Evolutionary conservation across 1,139 yeast genomes (phyloP), one percentile per base, ranked within the genome.

Genomic region (Suhomyces atakaporum): DNA sequence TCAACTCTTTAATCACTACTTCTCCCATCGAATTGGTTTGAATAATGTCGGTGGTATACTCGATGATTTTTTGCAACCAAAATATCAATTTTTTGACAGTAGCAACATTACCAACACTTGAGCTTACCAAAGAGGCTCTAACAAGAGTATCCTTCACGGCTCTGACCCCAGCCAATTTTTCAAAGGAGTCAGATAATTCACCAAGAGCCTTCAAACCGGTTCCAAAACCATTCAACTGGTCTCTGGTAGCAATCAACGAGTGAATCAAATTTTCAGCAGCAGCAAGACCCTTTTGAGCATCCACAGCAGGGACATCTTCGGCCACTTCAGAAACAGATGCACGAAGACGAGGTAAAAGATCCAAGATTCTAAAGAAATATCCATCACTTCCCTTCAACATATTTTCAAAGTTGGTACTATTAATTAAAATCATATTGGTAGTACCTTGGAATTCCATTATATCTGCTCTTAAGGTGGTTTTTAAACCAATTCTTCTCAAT

Each of bases 331-430:
- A 61, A 12, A 81, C 80, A 2, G 87, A 68, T 20, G 81, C 74
- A 51, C 96, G 74, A 40, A 92, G 63, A 30, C 92, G 72, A 6
- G 97, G 97, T 27, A 90, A 62, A 32, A 89, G 58, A 49, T 92
- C 98, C 36, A 92, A 60, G 13, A 87, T 62, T 42, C 85, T 73
- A 66, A 77, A 86, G 58, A 79, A 89, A 49, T 75, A 75, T 0
- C 58, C 58, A 54, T 89, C 95, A 31, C 67, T 59, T 1, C 73
- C 73, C n/a, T 66, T 65, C 26, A 77, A 52, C 5, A 46, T 38
- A 2, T 72, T 56, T 1, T 54, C 63, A 33, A 86, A 70, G 2
- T 82, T 63, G 7, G 63, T 63, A 8, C 81, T 63, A 34, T 73
- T 70, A 1, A 85, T 75, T 31, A 92, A 60, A 21, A 90, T 72